Conservation (phyloP, 1,284 basidiomycete species). For the Cutaneotrichosporon daszewskae region DNA sequence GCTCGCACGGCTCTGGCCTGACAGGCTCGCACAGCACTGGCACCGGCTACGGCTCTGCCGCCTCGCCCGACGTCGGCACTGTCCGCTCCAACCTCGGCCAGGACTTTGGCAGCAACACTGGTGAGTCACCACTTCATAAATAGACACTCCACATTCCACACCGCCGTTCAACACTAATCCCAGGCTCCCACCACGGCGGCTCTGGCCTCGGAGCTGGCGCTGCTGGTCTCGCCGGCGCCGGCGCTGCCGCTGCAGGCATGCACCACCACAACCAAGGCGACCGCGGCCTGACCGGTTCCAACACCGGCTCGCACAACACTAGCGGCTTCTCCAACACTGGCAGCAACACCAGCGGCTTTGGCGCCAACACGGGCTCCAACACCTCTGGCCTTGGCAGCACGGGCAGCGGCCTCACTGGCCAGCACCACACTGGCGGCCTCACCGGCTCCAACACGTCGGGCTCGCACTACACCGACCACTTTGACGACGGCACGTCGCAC, state of each 20-base stretch:
- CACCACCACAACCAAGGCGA: neutral
- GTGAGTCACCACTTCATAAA: too few species aligned
- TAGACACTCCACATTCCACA: too few species aligned
- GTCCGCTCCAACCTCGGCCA: too few species aligned
- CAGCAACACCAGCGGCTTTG: too few species aligned
- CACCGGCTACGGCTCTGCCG: neutral
- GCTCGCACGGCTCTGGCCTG: neutral
- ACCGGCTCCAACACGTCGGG: neutral
- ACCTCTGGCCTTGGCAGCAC: too few species aligned
- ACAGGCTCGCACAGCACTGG: neutral
- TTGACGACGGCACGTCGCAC: neutral
- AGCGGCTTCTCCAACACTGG: neutral
- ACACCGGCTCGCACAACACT: neutral
- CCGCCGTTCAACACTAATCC: neutral
- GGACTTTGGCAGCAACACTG: too few species aligned
- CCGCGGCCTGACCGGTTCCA: neutral
- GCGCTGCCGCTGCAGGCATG: neutral
- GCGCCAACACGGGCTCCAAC: too few species aligned
- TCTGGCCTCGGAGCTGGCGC: conserved; percentile 1
- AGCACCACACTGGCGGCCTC: neutral
- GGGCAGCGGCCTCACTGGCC: neutral
- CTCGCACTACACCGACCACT: neutral
- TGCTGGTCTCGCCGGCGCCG: conserved; percentile 1
- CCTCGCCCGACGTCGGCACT: too few species aligned
- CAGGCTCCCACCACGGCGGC: neutral